Evolutionary conservation across 2,329 filamentous ascomycete genomes (phyloP).

Genomic region (Trichoderma harzianum): DNA sequence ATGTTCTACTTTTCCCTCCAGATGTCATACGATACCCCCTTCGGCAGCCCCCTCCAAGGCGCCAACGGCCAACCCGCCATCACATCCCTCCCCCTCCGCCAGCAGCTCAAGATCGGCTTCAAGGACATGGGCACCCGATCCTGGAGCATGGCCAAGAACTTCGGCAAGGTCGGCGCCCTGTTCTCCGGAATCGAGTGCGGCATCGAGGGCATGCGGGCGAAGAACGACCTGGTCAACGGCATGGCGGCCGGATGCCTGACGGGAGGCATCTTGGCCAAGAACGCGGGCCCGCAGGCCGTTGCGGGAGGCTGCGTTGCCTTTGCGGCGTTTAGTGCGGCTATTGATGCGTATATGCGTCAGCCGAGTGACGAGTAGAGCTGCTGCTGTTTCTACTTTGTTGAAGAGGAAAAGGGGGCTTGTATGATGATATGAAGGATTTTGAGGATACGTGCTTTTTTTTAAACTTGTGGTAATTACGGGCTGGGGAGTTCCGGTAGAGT

Average conservation of each 20-base stretch:
- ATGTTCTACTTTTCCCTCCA: slow-evolving; percentile 33
- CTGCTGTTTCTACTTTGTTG: not conserved
- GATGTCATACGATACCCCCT: slow-evolving; percentile 98
- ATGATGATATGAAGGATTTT: slow-evolving; percentile 5
- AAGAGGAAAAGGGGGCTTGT: not conserved
- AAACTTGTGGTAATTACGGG: slow-evolving; percentile 21
- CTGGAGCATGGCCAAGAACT: slow-evolving; percentile 85
- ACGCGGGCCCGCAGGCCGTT: slow-evolving; percentile 85
- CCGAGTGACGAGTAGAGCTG: slow-evolving; percentile 56
- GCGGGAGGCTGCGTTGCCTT: slow-evolving; percentile 88
- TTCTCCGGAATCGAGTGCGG: slow-evolving; percentile 94
- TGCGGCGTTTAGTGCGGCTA: slow-evolving; percentile 86
- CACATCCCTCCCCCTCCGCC: slow-evolving; percentile 68
- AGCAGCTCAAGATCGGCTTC: slow-evolving; percentile 83
- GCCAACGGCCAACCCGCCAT: slow-evolving; percentile 38
- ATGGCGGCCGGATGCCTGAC: slow-evolving; percentile 86
- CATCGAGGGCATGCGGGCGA: slow-evolving; percentile 86
- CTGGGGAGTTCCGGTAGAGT: slow-evolving; percentile 26
- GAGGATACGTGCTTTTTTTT: not conserved
- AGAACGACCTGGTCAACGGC: slow-evolving; percentile 89
- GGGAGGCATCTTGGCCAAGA: slow-evolving; percentile 80
- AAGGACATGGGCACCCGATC: slow-evolving; percentile 91
- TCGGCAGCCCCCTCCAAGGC: slow-evolving; percentile 51
- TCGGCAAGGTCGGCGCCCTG: slow-evolving; percentile 86
- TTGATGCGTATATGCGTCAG: slow-evolving; percentile 87